phyloP scores from a whole-genome alignment of 164 flowering plant species.

The Chimonanthus salicifolius region DNA sequence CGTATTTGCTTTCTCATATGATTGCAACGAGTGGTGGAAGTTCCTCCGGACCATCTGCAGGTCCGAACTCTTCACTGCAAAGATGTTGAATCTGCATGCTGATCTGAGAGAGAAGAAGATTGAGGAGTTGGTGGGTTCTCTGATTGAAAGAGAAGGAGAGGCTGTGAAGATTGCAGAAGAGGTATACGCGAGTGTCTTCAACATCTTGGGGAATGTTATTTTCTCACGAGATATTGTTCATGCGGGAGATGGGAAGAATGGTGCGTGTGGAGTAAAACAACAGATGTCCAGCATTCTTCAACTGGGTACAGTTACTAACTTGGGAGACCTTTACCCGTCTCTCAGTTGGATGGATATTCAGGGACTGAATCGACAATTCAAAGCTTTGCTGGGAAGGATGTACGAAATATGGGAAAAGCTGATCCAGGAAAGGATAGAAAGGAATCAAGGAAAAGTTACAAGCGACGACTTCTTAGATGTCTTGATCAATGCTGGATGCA shows the following conservation, averaged over 20 bases:
- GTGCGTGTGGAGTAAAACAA: conserved; percentile 3
- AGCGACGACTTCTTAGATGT: conserved; percentile 19
- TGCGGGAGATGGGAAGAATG: conserved; percentile 4
- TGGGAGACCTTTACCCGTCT: conserved; percentile 6
- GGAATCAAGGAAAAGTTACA: neutral
- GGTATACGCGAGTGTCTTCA: conserved; percentile 9
- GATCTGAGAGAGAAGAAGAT: conserved; percentile 20
- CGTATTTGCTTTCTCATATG: neutral
- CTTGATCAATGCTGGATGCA: conserved; percentile 10
- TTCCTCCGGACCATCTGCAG: conserved; percentile 16
- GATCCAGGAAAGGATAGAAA: conserved; percentile 10
- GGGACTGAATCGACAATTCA: neutral
- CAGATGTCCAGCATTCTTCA: neutral
- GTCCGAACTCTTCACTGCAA: conserved; percentile 25
- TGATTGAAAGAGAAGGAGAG: conserved; percentile 11
- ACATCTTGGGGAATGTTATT: conserved; percentile 12
- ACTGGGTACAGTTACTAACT: conserved; percentile 3
- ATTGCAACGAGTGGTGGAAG: conserved; percentile 26
- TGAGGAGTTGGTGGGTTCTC: conserved; percentile 12
- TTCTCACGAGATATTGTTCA: conserved; percentile 16
- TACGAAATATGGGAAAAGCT: conserved; percentile 14
- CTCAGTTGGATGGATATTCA: conserved; percentile 12
- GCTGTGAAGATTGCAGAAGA: conserved; percentile 18
- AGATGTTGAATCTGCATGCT: conserved; percentile 16
- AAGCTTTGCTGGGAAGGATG: neutral